Percentiles rank a stretch among this genome's conserved stretches.
These are phyloP conservation scores for Phytophthora constricta DNA, from an alignment of 352 stramenopile genomes.

Conservation along the genomic window DNA sequence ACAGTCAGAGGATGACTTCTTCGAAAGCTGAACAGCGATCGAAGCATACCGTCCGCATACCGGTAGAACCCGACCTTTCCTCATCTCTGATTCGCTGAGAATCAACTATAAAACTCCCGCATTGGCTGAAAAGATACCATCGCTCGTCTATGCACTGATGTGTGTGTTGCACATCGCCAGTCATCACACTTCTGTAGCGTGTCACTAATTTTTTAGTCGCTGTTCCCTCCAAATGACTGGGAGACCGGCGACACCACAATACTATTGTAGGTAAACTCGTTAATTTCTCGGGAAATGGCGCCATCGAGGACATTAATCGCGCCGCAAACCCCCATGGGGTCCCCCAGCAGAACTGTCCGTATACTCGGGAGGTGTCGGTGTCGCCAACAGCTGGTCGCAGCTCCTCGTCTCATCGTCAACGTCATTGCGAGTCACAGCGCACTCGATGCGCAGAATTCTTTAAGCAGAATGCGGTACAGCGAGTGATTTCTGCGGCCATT, in stretches of 20 bases:
- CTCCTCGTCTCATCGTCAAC: slow-evolving; percentile 13
- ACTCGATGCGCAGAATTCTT: slow-evolving; percentile 31
- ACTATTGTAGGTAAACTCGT: too few species aligned
- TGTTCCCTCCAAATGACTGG: background rate
- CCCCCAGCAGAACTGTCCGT: background rate
- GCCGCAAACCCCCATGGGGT: background rate
- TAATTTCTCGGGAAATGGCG: too few species aligned
- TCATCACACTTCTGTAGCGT: background rate
- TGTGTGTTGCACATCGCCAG: too few species aligned
- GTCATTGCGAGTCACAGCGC: background rate
- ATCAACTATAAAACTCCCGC: too few species aligned
- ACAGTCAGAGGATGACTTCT: too few species aligned
- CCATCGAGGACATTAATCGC: background rate
- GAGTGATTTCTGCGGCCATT: slow-evolving; percentile 57
- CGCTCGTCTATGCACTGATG: background rate
- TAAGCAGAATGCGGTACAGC: slow-evolving; percentile 58
- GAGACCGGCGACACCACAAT: background rate
- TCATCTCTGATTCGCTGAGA: too few species aligned
- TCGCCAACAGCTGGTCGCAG: background rate
- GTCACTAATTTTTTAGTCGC: background rate
- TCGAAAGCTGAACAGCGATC: too few species aligned
- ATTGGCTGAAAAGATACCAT: too few species aligned
- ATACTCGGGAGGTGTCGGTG: slow-evolving; percentile 7
- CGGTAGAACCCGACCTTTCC: too few species aligned
- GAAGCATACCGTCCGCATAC: too few species aligned